Evolutionary conservation across 768 basidiomycete species (phyloP), one percentile per base, ranked within the genome.

Genomic region (Leccinum subtestaceum): DNA sequence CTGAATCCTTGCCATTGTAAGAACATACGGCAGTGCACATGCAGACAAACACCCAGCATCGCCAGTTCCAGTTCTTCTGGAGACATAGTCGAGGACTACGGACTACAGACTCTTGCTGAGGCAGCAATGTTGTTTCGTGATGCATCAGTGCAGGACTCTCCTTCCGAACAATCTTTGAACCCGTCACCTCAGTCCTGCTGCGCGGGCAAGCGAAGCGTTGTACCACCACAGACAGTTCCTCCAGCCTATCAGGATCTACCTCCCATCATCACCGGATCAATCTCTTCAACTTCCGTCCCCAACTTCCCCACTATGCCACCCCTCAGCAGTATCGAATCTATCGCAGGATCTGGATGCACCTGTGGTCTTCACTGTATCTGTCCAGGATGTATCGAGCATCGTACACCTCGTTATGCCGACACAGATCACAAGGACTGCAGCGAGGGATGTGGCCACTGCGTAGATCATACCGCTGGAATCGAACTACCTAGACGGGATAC

Each of bases 361-460:
- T 91, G 89, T 66, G 88, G 88, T 31, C 70, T 83, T 46, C 74
- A 75, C 43, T 92, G 89, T 66, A 79, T 79, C 13, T 92, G 89
- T 71, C 88, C 88, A 0, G 88, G 88, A 34, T 92, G 89, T 67
- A 69, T 81, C 10, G 79, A 87, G 63, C 89, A 91, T 66, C 85
- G 87, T n/a, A 83, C 84, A 1, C 57, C 71, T 17, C 77, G 78
- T 17, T 69, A 84, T 59, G 80, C 74, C 19, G 77, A 77, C 47
- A 61, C 60, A 38, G 69, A 74, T 21, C 65, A 68, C 59, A 68
- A 64, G 36, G 76, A 77, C 63, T 80, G 79, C 48, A 65, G 76
- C 17, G 78, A 83, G 49, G 81, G 80, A 55, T 91, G 89, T 66
- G 76, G 78, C 5, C 79, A 81, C 23, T 91, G 89, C 64, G 73